phyloP scores from a whole-genome alignment of 208 protist species.

The Strigomonas culicis region DNA sequence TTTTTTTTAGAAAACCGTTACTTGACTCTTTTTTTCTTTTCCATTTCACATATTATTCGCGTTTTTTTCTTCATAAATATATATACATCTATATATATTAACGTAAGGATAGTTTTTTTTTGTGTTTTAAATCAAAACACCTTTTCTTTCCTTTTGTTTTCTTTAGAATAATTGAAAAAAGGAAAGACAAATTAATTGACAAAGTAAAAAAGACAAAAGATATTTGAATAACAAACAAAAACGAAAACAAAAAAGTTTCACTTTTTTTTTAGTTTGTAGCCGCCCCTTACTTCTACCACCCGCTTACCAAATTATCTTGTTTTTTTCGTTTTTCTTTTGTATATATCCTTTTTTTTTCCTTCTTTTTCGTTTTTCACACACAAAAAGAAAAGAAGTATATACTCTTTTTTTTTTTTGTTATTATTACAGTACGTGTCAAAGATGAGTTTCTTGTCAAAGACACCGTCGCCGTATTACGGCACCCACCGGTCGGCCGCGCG shows the following conservation, averaged over 20 bases:
- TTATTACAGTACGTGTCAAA: too few species aligned
- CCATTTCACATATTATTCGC: background rate
- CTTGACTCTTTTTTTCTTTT: background rate
- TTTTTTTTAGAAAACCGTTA: background rate
- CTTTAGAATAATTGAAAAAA: background rate
- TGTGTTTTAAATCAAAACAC: conserved; percentile 11
- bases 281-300: conserved; percentile 1
- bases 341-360: conserved; percentile 6
- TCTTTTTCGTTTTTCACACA: background rate
- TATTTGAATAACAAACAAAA: background rate
- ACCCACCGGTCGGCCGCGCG: too few species aligned
- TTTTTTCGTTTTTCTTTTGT: conserved; percentile 10
- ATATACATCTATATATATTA: background rate
- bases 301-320: background rate
- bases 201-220: too few species aligned
- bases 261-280: background rate
- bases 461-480: too few species aligned
- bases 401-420: too few species aligned
- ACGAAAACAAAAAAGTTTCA: too few species aligned
- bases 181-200: too few species aligned
- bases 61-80: background rate
- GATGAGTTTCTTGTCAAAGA: too few species aligned
- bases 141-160: conserved; percentile 12
- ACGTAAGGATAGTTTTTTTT: conserved; percentile 11
- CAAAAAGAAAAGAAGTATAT: too few species aligned